These are phyloP conservation scores for Didymella glomerata DNA, from an alignment of 2,329 filamentous ascomycete species.

Conservation along the genomic window DNA sequence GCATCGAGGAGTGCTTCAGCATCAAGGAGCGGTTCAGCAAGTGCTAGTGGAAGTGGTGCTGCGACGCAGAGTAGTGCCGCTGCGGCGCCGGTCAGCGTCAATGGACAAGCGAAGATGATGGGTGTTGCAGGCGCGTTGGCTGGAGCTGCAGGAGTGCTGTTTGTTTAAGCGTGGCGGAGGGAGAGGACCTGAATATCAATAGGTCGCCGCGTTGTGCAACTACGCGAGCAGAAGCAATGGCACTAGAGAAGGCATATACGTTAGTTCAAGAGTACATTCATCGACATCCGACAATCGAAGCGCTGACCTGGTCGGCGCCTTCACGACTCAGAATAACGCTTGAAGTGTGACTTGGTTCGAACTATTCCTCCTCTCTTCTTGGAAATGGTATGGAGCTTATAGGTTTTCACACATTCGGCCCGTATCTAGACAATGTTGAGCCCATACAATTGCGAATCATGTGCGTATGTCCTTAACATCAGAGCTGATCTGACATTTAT, in stretches of 20 bases:
- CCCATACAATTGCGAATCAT: not conserved
- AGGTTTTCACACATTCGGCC: not conserved
- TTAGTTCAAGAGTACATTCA: not conserved
- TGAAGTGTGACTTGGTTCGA: not conserved
- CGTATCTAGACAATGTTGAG: not conserved
- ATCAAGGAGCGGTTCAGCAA: not conserved
- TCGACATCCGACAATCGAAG: not conserved
- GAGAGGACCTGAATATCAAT: not conserved
- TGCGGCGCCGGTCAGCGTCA: conserved; percentile 13
- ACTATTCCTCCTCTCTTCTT: not conserved
- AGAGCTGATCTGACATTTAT: not conserved
- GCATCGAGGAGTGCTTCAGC: conserved; percentile 4
- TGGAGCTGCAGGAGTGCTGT: conserved; percentile 31
- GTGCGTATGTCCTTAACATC: not conserved
- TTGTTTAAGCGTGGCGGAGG: conserved; percentile 14
- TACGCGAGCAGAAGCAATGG: not conserved
- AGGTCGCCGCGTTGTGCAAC: not conserved
- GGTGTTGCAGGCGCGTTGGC: conserved; percentile 27
- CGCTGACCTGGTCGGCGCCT: too few species aligned
- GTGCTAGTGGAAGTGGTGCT: conserved; percentile 5
- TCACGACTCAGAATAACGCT: too few species aligned
- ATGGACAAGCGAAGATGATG: conserved; percentile 23
- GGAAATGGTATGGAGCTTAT: not conserved
- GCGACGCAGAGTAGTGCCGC: conserved; percentile 17
- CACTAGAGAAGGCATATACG: not conserved